Base-by-base conservation (phyloP, 805 yeast genomes). In the Kodamaea hsintzibuensis region DNA sequence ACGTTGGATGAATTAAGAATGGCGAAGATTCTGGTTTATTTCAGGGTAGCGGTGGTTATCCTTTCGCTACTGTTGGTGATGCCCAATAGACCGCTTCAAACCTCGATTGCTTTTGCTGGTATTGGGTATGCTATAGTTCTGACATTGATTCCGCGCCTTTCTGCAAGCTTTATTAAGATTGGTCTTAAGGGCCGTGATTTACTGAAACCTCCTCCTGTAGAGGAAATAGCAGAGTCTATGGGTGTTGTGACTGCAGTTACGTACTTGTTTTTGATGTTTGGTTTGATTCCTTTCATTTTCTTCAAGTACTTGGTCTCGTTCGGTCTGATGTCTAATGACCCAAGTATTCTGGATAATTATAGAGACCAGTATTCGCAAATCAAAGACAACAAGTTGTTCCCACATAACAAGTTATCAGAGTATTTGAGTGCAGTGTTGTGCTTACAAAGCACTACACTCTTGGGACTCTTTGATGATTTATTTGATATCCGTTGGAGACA, bases 401-500 rank as follows among this genome's bases (percentile, higher is more conserved):
- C 97, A 2, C 95, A 89, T 63, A 84, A 82, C 57, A 89, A 87
- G 68, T 76, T 95, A 51, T 86, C 96, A 0, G 96, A 91, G 59
- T 95, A 86, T 69, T 78, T 95, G 59, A 85, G 96, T 62, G 96
- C 96, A 3, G 76, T 93, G 8, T 72, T 95, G 55, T 90, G 96
- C 56, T 71, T 95, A 47, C 91, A 91, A 70, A 83, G 91, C 59
- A 92, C 95, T 68, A 79, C 91, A 13, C 73, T 95, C 43, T 75
- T 95, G 44, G 99, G 99, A 0, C 78, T 95, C 30, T 88, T 96
- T 47, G 99, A 95, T 70, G 99, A 95, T 73, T 77, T 95, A 62
- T 95, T 95, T 65, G 99, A 95, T 70, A 84, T 95, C 58, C 81
- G 97, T 61, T 95, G 99, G 99, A 80, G 99, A 66, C 97, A 95